These are phyloP conservation scores for Stentor roeselii DNA, from an alignment of 73 alveolate species.

Conservation along the genomic window DNA sequence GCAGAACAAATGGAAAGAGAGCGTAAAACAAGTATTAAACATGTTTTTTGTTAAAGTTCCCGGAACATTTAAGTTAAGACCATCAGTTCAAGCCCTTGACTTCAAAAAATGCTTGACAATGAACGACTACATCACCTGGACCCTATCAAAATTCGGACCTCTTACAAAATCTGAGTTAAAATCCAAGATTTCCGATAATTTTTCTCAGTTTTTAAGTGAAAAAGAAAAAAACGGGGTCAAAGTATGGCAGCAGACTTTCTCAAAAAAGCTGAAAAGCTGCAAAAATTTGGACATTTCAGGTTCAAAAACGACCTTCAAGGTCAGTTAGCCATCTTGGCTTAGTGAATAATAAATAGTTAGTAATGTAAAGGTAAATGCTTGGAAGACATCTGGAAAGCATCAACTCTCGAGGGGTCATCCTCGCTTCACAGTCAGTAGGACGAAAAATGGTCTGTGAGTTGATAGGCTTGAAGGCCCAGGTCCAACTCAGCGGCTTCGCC, in stretches of 20 bases:
- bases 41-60: background rate
- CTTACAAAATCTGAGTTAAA: background rate
- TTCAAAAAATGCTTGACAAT: background rate
- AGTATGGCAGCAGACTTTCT: background rate
- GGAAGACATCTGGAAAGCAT: background rate
- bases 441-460: background rate
- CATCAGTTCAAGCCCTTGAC: background rate
- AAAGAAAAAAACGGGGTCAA: background rate
- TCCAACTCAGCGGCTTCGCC: slow-evolving; percentile 13
- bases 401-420: background rate
- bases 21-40: slow-evolving; percentile 11
- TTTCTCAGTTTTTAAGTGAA: background rate
- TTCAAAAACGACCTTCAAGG: background rate
- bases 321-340: background rate
- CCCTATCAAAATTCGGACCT: background rate
- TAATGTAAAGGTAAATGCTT: too few relatives aligned
- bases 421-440: background rate
- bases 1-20: background rate
- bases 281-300: background rate
- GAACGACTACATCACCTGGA: background rate
- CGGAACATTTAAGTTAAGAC: background rate
- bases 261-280: slow-evolving; percentile 4
- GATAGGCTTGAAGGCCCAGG: background rate
- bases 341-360: background rate
- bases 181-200: background rate